A percentile compares a stretch with the other conserved stretches of the same genome.
phyloP scores from a whole-genome alignment of 2,329 filamentous ascomycete genomes.

The Fusarium secorum region DNA sequence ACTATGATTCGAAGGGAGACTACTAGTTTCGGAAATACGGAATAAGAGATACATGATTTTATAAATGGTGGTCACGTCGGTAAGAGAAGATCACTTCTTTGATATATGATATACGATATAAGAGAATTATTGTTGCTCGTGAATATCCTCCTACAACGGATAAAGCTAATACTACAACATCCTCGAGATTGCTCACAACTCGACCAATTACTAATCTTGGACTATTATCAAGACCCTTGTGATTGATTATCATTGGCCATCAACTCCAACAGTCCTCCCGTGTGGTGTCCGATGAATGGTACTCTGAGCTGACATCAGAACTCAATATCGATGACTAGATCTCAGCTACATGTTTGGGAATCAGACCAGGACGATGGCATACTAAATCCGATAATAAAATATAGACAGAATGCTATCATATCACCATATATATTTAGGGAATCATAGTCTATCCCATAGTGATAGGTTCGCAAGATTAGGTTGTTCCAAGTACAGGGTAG shows the following conservation, averaged over 20 bases:
- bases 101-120: neutral
- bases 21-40: neutral
- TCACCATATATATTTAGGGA: neutral
- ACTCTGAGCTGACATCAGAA: neutral
- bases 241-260: neutral
- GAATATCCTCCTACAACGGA: neutral
- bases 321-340: neutral
- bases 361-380: no score
- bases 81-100: neutral
- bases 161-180: neutral
- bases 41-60: neutral
- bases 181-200: neutral
- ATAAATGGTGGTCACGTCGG: neutral
- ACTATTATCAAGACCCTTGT: no score
- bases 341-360: neutral
- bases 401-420: neutral
- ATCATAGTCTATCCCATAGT: neutral
- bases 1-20: neutral
- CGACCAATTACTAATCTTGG: no score
- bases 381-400: rapidly evolving
- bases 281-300: neutral
- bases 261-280: rapidly evolving
- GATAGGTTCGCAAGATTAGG: neutral
- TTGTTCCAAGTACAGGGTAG: conserved; percentile 7
- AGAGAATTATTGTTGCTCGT: neutral